phyloP scores from a whole-genome alignment of 305 asterid genomes.

The Ruellia speciosa region DNA sequence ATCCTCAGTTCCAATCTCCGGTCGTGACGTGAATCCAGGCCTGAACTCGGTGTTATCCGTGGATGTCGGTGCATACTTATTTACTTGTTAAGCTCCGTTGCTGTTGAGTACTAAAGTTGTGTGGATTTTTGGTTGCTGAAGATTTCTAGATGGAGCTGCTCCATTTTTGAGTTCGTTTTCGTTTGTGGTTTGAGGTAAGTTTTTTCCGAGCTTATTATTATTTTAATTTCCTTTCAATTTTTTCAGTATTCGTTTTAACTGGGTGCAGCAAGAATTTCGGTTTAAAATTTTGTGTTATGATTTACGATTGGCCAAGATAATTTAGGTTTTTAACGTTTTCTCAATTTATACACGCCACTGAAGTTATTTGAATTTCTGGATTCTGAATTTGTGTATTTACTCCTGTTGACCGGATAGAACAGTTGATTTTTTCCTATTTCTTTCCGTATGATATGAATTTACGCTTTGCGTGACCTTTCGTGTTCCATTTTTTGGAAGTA shows the following conservation, averaged over 20 bases:
- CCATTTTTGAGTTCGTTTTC: conserved; percentile 21
- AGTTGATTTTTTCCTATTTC: not conserved
- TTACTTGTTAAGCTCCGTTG: conserved; percentile 3
- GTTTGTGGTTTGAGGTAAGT: conserved; percentile 36
- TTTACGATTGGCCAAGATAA: not conserved
- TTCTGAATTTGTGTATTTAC: conserved; percentile 7
- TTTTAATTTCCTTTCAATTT: not conserved
- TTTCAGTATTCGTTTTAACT: conserved; percentile 1
- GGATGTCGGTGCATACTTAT: not conserved
- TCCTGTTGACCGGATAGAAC: conserved; percentile 7
- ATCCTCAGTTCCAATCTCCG: not conserved
- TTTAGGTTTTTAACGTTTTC: not conserved
- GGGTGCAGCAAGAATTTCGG: not conserved
- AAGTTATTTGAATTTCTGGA: conserved; percentile 1
- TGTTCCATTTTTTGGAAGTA: conserved; percentile 1
- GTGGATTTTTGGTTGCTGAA: conserved; percentile 17
- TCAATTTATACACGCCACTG: not conserved
- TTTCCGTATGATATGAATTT: not conserved
- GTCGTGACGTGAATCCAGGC: not conserved
- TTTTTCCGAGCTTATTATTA: conserved; percentile 2
- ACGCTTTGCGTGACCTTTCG: conserved; percentile 5
- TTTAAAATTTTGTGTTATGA: conserved; percentile 14
- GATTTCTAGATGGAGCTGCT: conserved; percentile 37
- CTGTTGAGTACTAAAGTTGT: conserved; percentile 4
- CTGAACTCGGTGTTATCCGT: not conserved